Percentiles rank a stretch among this genome's conserved stretches.
These are phyloP conservation scores for Chloromonas sp. DNA, from an alignment of 163 green algal species.

Conservation along the genomic window DNA sequence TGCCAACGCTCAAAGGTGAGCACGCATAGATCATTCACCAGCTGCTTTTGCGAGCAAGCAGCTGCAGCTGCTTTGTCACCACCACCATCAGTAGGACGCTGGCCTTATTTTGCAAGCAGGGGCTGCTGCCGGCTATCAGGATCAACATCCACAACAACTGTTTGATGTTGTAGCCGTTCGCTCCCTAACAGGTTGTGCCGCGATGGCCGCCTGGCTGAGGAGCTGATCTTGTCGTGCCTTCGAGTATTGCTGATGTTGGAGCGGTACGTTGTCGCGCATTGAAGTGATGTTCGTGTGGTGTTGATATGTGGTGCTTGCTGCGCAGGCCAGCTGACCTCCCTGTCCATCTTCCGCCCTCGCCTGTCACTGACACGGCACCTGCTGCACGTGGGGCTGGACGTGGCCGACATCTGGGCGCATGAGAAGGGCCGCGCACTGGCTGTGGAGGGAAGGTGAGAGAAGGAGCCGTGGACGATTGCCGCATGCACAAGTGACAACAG, in stretches of 20 bases:
- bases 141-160: neutral
- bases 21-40: too few relatives aligned
- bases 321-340: neutral
- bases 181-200: neutral
- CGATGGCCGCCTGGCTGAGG: too few relatives aligned
- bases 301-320: too few relatives aligned
- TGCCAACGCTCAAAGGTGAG: conserved; percentile 26
- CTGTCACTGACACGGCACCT: conserved; percentile 18
- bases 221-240: too few relatives aligned
- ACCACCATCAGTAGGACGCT: neutral
- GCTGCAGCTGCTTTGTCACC: neutral
- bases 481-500: neutral
- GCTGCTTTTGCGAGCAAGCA: neutral
- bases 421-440: conserved; percentile 16
- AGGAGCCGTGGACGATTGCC: neutral
- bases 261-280: neutral
- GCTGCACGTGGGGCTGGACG: conserved; percentile 29
- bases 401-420: conserved; percentile 19
- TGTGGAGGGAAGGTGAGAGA: conserved; percentile 15
- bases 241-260: neutral
- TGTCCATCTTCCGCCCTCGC: conserved; percentile 26
- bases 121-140: neutral
- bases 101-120: neutral
- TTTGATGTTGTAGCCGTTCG: neutral
- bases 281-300: neutral